phyloP scores from a whole-genome alignment of 2,329 filamentous ascomycete genomes.

The Aspergillus brunneoviolaceus region DNA sequence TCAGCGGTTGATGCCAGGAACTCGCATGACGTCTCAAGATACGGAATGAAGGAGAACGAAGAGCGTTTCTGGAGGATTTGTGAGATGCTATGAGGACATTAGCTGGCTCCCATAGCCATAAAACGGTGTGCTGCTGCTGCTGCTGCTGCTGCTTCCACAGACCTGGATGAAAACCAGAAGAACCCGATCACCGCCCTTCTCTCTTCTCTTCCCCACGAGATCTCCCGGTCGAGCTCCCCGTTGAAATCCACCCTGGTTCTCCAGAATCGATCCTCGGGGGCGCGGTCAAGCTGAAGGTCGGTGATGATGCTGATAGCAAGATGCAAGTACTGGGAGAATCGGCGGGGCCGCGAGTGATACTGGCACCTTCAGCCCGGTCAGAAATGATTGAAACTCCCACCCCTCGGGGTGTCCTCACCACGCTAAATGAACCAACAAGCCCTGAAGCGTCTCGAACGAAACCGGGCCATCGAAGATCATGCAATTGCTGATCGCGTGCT shows the following conservation, averaged over 20 bases:
- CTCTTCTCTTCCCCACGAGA: slow-evolving; percentile 39
- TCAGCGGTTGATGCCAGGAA: slow-evolving; percentile 11
- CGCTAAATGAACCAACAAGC: slow-evolving; percentile 37
- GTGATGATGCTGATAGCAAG: slow-evolving; percentile 38
- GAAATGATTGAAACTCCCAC: neutral
- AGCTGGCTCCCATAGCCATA: neutral
- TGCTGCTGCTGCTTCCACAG: slow-evolving; percentile 4
- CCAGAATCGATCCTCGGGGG: slow-evolving; percentile 27
- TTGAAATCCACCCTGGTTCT: slow-evolving; percentile 21
- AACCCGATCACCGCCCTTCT: slow-evolving; percentile 46
- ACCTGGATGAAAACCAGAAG: slow-evolving; percentile 47
- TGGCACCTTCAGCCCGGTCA: slow-evolving; percentile 28
- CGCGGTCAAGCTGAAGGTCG: slow-evolving; percentile 33
- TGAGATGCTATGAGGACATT: slow-evolving; percentile 1
- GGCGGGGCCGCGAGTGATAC: slow-evolving; percentile 32
- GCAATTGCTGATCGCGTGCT: slow-evolving; percentile 29
- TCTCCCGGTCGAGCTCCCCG: neutral
- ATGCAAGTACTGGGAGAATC: slow-evolving; percentile 37
- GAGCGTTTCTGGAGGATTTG: slow-evolving; percentile 14
- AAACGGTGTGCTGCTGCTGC: neutral
- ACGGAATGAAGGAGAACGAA: slow-evolving; percentile 9
- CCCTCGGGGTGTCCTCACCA: slow-evolving; percentile 28
- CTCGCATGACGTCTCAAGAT: slow-evolving; percentile 10
- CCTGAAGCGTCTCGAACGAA: slow-evolving; percentile 43
- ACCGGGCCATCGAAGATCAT: slow-evolving; percentile 34